Evolutionary conservation across 2,329 filamentous ascomycete species (phyloP), one percentile per base, ranked within the genome.

Genomic region (Claviceps lovelessii): DNA sequence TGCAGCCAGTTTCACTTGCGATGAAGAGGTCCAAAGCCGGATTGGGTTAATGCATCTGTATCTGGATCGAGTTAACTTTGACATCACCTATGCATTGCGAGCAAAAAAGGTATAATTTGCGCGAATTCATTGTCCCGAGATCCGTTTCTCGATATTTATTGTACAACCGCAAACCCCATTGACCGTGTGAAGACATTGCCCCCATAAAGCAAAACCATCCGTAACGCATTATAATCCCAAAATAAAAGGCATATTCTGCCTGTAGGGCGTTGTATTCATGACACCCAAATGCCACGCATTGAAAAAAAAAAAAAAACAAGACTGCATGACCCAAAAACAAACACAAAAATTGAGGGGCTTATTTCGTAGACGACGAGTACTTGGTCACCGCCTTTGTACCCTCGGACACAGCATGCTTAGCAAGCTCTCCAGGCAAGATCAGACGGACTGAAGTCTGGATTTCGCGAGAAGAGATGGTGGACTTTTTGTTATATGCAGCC

Each of bases 401-500:
- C 79, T 98, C 93, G 66, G 93, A 98, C 51, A 98, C 93, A 64
- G 93, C 93, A 77, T 98, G 93, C 86, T 98, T 98, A 73, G 93
- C 93, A 66, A 98, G 83, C 79, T 98, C 93, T 78, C 93, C 93
- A 49, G 93, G 93, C 54, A 98, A 86, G 76, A 98, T 98, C 59
- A 98, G 84, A 64, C 93, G 87, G 66, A 98, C 93, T 65, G 93
- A 96, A 66, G 93, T 98, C 83, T 98, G 93, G 71, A 98, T 98
- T 79, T 98, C 93, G 70, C 93, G 87, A 64, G 93, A 97, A 54
- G 91, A 97, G 77, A 98, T 98, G 72, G 93, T 98, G 52, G 91
- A 97, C 83, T 98, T 98, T 87, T 97, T 98, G 86, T 98, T 98
- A 83, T 98, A 98, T 61, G 93, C 93, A 65, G 93, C 93, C 59